Percentiles rank a stretch among this genome's conserved stretches.
phyloP scores from a whole-genome alignment of 2,329 filamentous ascomycete species.

The Annulohypoxylon truncatum region DNA sequence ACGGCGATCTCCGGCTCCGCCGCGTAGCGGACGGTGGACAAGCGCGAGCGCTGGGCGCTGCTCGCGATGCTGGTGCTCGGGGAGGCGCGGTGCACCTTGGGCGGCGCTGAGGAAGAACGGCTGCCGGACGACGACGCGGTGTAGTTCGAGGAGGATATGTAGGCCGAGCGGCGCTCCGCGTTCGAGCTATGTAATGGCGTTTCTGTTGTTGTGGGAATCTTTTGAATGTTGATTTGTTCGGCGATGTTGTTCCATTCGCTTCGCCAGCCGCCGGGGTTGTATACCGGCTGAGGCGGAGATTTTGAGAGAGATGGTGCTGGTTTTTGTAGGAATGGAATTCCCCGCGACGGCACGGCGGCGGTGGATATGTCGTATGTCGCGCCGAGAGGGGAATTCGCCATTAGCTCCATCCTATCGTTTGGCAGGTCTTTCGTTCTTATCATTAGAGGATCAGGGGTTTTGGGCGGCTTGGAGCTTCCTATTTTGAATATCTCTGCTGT shows the following conservation, averaged over 20 bases:
- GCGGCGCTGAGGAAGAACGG: conserved; percentile 15
- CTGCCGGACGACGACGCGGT: conserved; percentile 1
- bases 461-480: conserved; percentile 1
- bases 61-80: conserved; percentile 46
- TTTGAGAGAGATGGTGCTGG: conserved; percentile 11
- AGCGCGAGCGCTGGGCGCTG: conserved; percentile 41
- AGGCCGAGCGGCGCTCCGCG: conserved; percentile 1
- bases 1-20: conserved; percentile 46
- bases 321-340: conserved; percentile 13
- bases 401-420: conserved; percentile 32
- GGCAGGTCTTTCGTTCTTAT: conserved; percentile 14
- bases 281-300: conserved; percentile 39
- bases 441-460: neutral
- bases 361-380: conserved; percentile 21
- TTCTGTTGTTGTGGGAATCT: neutral
- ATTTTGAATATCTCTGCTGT: conserved; percentile 43
- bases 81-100: conserved; percentile 22
- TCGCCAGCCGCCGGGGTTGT: conserved; percentile 46
- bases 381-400: conserved; percentile 38
- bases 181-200: conserved; percentile 4
- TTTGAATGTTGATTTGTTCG: conserved; percentile 29
- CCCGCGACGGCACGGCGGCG: neutral
- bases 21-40: conserved; percentile 47
- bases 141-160: conserved; percentile 18
- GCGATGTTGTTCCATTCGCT: conserved; percentile 44